Percentiles rank a stretch among this genome's conserved stretches.
phyloP scores from a whole-genome alignment of 164 flowering plant genomes.

The Tetracentron sinense region DNA sequence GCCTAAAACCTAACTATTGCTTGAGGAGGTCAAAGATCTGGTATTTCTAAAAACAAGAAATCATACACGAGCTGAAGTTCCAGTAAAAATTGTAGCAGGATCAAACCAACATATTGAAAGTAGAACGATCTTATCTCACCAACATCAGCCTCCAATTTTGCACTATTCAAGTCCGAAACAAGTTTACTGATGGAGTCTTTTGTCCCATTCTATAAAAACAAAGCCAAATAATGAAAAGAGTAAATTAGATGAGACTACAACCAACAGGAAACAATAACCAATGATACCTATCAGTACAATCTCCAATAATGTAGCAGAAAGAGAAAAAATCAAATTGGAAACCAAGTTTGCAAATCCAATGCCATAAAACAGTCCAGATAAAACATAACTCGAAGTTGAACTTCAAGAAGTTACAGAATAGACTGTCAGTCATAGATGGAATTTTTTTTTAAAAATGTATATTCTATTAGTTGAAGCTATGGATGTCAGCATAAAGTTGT shows the following conservation, averaged over 20 bases:
- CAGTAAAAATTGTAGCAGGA: not conserved
- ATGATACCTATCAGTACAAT: not conserved
- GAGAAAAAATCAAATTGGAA: not conserved
- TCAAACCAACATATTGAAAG: not conserved
- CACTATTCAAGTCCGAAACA: conserved; percentile 81
- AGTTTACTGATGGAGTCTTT: conserved; percentile 87
- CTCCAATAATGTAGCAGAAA: not conserved
- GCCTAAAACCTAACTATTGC: not conserved
- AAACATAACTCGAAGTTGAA: not conserved
- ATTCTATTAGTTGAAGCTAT: no score
- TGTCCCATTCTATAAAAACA: conserved; percentile 68
- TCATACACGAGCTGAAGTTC: not conserved
- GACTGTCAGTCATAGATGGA: not conserved
- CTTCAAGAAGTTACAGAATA: not conserved
- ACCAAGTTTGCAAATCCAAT: not conserved
- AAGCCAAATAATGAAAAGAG: not conserved
- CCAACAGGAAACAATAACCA: not conserved
- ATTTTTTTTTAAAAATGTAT: no score
- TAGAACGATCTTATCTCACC: conserved; percentile 44
- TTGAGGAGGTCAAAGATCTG: no score
- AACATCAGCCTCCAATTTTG: conserved; percentile 79
- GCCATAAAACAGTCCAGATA: not conserved
- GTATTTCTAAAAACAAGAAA: not conserved
- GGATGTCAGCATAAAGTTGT: no score
- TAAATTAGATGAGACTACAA: not conserved